A percentile compares a stretch with the other conserved stretches of the same genome.
Conservation (phyloP, 495 filamentous ascomycete genomes). For the Penicillium coprophilum region DNA sequence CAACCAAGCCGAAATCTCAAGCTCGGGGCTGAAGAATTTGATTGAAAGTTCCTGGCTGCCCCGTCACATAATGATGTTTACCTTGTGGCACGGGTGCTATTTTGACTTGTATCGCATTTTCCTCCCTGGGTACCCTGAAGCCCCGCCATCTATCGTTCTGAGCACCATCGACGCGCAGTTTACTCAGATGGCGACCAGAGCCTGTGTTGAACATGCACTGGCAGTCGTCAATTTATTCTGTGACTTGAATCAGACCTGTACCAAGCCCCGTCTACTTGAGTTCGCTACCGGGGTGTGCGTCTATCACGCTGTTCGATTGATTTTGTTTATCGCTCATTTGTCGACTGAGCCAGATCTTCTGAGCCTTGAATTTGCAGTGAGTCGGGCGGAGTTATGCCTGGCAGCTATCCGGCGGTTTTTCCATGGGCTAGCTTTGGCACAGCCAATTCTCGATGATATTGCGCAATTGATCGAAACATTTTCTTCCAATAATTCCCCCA, state of each 20-base stretch:
- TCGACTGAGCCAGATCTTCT: not conserved
- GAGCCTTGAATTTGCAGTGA: not conserved
- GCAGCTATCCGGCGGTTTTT: not conserved
- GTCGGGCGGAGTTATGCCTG: not conserved
- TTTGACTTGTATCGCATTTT: slow-evolving; percentile 27
- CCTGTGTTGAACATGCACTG: not conserved
- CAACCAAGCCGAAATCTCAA: slow-evolving; percentile 9
- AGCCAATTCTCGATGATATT: not conserved
- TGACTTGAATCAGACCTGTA: not conserved
- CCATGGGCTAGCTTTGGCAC: not conserved
- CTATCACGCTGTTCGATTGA: not conserved
- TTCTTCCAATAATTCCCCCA: not conserved
- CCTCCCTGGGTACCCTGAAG: slow-evolving; percentile 19
- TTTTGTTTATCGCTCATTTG: not conserved
- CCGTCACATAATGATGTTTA: slow-evolving; percentile 13
- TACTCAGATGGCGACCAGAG: not conserved
- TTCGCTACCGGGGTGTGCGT: not conserved
- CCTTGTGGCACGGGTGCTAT: slow-evolving; percentile 23
- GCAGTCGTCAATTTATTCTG: not conserved
- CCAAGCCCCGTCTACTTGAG: not conserved
- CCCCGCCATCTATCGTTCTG: slow-evolving; percentile 17
- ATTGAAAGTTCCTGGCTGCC: slow-evolving; percentile 10
- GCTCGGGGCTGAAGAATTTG: not conserved
- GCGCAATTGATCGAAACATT: not conserved
- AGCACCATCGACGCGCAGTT: not conserved